These are phyloP conservation scores for Diaporthe vaccinii DNA, from an alignment of 2,329 filamentous ascomycete species.

Conservation along the genomic window DNA sequence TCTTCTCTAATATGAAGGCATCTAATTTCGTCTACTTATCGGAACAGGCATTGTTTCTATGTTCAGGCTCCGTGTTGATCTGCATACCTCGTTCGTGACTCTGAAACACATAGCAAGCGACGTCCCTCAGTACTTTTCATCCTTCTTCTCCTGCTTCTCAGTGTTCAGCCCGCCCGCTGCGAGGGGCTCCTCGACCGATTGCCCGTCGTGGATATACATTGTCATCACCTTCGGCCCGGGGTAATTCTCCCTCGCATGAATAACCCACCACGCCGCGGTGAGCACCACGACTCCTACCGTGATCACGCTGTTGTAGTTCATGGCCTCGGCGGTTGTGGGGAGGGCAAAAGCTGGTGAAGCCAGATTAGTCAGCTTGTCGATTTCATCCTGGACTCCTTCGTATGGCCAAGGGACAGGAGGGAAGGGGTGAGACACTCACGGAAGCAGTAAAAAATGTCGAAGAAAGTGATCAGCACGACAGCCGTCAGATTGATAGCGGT, in stretches of 20 bases:
- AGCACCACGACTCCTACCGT: conserved; percentile 62
- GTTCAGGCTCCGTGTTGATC: neutral
- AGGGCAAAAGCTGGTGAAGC: conserved; percentile 53
- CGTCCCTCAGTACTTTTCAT: neutral
- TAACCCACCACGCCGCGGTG: conserved; percentile 64
- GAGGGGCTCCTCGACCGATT: conserved; percentile 26
- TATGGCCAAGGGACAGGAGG: neutral
- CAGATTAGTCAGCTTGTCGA: neutral
- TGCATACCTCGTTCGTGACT: neutral
- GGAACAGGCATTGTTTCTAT: neutral
- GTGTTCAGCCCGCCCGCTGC: conserved; percentile 38
- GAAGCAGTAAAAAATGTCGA: conserved; percentile 73
- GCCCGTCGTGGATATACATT: conserved; percentile 56
- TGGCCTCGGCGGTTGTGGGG: conserved; percentile 56
- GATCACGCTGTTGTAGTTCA: conserved; percentile 70
- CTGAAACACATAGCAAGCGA: neutral
- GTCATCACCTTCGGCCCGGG: conserved; percentile 63
- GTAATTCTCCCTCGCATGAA: conserved; percentile 62
- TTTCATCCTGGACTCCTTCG: neutral
- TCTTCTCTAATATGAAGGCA: neutral
- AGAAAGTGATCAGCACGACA: conserved; percentile 66
- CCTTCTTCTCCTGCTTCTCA: conserved; percentile 2
- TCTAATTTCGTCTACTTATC: neutral
- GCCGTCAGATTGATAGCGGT: conserved; percentile 62
- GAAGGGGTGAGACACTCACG: conserved; percentile 54